A percentile compares a stretch with the other conserved stretches of the same genome.
phyloP scores from a whole-genome alignment of 495 filamentous ascomycete genomes.

The Talaromyces nanjingensis region DNA sequence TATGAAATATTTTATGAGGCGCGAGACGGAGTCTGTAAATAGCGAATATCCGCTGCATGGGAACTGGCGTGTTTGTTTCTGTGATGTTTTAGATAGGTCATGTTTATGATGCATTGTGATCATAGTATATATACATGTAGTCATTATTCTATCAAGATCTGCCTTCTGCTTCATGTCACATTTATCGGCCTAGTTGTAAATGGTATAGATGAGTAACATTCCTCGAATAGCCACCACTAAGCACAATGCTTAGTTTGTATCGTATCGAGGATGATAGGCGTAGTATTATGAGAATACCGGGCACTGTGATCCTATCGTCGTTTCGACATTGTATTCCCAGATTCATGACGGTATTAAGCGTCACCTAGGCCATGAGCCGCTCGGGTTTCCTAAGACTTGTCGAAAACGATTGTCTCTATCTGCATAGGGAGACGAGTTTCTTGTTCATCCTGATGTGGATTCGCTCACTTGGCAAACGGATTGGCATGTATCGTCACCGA shows the following conservation, averaged over 20 bases:
- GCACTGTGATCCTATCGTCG: too few relatives aligned
- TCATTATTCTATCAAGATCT: not conserved
- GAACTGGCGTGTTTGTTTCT: not conserved
- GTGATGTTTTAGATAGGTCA: not conserved
- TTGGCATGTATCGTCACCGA: conserved; percentile 88
- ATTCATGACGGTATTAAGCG: too few relatives aligned
- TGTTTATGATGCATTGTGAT: not conserved
- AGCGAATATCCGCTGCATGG: not conserved
- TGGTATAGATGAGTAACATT: not conserved
- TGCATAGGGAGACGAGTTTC: not conserved
- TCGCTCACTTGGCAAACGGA: conserved; percentile 65
- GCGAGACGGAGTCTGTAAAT: conserved; percentile 4
- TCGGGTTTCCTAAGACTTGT: not conserved
- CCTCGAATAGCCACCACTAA: too few relatives aligned
- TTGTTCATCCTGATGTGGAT: not conserved
- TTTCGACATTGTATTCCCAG: too few relatives aligned
- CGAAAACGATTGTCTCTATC: not conserved
- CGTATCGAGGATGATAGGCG: not conserved
- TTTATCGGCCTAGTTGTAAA: not conserved
- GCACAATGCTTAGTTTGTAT: not conserved
- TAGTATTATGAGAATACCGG: not conserved
- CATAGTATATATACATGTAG: not conserved
- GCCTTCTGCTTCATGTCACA: not conserved
- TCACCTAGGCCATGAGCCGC: not conserved
- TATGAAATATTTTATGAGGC: not conserved